A percentile compares a stretch with the other conserved stretches of the same genome.
Evolutionary conservation across 805 yeast species (phyloP).

Genomic region (Saccharomycopsis fibuligera): DNA sequence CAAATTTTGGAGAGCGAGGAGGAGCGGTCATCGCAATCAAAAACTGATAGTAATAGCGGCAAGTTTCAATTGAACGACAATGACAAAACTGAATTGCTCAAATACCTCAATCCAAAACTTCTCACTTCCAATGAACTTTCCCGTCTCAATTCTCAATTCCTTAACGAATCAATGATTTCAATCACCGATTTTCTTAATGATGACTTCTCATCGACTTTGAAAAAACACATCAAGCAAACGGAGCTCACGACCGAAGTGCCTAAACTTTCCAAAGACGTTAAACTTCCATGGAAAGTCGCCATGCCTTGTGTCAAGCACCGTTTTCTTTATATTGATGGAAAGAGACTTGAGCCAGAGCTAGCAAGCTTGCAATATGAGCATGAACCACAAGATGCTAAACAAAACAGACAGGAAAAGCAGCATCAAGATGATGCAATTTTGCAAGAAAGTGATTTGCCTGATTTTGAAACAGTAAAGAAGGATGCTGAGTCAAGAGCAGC

Average conservation of each 20-base stretch:
- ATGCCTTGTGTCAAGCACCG: slow-evolving; percentile 93
- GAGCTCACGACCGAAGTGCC: slow-evolving; percentile 67
- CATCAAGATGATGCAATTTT: background rate
- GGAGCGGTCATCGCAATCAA: slow-evolving; percentile 43
- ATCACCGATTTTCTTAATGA: slow-evolving; percentile 56
- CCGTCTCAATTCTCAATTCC: slow-evolving; percentile 45
- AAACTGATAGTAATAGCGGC: too few relatives aligned
- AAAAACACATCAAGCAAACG: slow-evolving; percentile 40
- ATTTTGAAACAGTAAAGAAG: background rate
- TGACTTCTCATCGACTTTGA: slow-evolving; percentile 43
- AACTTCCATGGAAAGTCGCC: slow-evolving; percentile 82
- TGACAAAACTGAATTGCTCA: slow-evolving; percentile 15
- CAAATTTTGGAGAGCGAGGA: too few relatives aligned
- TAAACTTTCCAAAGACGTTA: slow-evolving; percentile 43
- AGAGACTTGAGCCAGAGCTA: slow-evolving; percentile 29
- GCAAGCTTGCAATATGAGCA: slow-evolving; percentile 24
- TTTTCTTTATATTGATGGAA: slow-evolving; percentile 75
- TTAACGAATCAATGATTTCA: slow-evolving; percentile 64
- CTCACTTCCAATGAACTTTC: slow-evolving; percentile 34
- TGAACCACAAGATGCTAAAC: slow-evolving; percentile 9
- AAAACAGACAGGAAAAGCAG: slow-evolving; percentile 21
- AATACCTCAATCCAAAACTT: slow-evolving; percentile 52
- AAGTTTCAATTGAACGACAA: background rate
- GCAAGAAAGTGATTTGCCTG: background rate
- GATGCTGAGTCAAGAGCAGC: slow-evolving; percentile 3